Evolutionary conservation across 768 basidiomycete species (phyloP), one percentile per base, ranked within the genome.

Genomic region (Paxillus ammoniavirescens): DNA sequence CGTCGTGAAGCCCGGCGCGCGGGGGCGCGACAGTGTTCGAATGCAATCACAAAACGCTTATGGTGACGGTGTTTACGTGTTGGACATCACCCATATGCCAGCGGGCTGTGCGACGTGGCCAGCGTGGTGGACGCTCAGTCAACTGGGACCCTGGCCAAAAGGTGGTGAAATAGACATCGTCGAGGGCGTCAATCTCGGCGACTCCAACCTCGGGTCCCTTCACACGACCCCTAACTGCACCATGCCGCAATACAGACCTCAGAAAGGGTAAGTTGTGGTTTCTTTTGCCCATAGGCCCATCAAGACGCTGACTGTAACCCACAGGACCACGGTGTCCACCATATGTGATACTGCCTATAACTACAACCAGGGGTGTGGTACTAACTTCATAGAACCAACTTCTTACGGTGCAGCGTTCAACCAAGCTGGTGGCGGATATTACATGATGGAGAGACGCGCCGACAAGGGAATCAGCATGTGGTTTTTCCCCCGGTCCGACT

Each of bases 141-240:
- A 26, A 26, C 26, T 5, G 26, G 26, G 26, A 26, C 81, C 78
- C 5, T 86, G 84, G 84, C 84, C 86, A 0, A 41, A 70, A 3
- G 80, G 79, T n/a, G 83, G 83, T 5, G 83, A 84, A 50, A 79
- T 83, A 33, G 82, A 83, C 63, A 78, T 84, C 51, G 76, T 84
- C 18, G 83, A 86, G 68, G 82, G 83, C 49, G 83, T 84, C 47
- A 81, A 86, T 55, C 56, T 61, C n/a, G 64, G 73, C 46, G 53
- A 49, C 1, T 45, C 58, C 7, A 86, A 86, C 59, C 72, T 78
- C 10, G 77, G 74, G 2, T 79, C 84, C 1, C 68, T 85, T 17
- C 84, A 86, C 60, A 83, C 84, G 3, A 68, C 67, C 4, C 70
- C 80, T 1, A 60, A 67, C 37, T 86, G 84, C 60, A 72, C 54